Conservation (phyloP, 2,329 filamentous ascomycete genomes). For the Coniochaeta sp. region DNA sequence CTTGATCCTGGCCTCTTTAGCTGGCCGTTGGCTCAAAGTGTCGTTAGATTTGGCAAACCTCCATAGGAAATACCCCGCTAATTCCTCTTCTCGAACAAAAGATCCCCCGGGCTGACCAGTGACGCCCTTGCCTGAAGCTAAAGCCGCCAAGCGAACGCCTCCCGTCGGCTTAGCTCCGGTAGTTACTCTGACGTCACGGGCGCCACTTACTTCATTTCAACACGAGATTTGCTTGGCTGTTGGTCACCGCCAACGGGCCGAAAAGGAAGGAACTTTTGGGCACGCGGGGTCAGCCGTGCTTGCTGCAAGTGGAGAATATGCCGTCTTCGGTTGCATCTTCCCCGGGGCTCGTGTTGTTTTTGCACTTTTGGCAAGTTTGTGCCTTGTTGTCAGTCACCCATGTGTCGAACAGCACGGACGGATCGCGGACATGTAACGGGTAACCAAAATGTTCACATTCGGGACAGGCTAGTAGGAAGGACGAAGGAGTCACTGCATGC, state of each 20-base stretch:
- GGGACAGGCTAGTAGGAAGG: not conserved
- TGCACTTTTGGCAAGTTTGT: not conserved
- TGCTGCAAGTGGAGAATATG: too few relatives aligned
- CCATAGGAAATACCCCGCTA: not conserved
- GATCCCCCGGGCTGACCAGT: not conserved
- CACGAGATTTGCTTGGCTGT: not conserved
- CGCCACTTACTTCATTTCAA: slow-evolving; percentile 1
- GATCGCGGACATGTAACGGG: too few relatives aligned
- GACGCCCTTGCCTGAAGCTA: not conserved
- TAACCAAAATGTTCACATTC: too few relatives aligned
- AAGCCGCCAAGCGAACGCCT: not conserved
- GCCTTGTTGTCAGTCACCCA: too few relatives aligned
- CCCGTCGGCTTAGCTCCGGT: not conserved
- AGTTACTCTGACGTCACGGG: not conserved
- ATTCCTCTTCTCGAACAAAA: not conserved
- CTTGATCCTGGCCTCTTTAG: not conserved
- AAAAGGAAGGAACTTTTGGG: not conserved
- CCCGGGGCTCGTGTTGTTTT: not conserved
- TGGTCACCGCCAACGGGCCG: not conserved
- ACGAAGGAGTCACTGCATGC: not conserved
- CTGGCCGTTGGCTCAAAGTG: not conserved
- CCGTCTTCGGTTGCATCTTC: not conserved
- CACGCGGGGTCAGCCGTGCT: not conserved
- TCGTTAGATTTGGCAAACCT: not conserved
- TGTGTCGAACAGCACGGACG: not conserved